Conservation (phyloP, 306 rosid species). For the Lotus japonicus region DNA sequence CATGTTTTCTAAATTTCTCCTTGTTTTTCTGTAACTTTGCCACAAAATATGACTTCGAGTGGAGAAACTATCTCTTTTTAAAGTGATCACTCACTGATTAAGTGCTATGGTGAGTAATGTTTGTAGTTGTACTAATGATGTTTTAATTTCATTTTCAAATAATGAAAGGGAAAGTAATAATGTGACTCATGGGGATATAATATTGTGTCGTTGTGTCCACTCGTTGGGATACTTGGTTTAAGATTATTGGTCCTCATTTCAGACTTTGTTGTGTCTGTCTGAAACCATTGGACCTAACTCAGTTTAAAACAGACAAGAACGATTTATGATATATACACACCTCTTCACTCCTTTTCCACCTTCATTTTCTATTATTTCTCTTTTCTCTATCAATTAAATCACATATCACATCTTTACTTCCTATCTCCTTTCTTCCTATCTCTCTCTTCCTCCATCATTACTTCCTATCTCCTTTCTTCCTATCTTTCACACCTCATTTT, state of each 20-base stretch:
- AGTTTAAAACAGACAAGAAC: too few species aligned
- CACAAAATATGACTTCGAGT: neutral
- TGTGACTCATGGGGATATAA: neutral
- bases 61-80: neutral
- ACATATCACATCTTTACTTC: too few species aligned
- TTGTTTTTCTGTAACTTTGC: neutral
- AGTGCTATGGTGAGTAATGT: neutral
- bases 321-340: too few species aligned
- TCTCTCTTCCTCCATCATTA: too few species aligned
- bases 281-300: neutral
- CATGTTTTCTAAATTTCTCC: neutral
- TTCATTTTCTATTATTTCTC: too few species aligned
- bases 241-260: neutral
- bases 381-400: too few species aligned
- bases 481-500: too few species aligned
- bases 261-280: too few species aligned
- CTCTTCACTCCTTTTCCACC: too few species aligned
- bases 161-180: neutral
- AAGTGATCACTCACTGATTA: neutral
- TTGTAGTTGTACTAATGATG: neutral
- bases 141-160: neutral
- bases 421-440: too few species aligned
- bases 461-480: too few species aligned
- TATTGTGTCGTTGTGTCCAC: conserved; percentile 10
- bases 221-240: neutral